phyloP scores from a whole-genome alignment of 179 eudicot genomes.

The Spergularia azorica region DNA sequence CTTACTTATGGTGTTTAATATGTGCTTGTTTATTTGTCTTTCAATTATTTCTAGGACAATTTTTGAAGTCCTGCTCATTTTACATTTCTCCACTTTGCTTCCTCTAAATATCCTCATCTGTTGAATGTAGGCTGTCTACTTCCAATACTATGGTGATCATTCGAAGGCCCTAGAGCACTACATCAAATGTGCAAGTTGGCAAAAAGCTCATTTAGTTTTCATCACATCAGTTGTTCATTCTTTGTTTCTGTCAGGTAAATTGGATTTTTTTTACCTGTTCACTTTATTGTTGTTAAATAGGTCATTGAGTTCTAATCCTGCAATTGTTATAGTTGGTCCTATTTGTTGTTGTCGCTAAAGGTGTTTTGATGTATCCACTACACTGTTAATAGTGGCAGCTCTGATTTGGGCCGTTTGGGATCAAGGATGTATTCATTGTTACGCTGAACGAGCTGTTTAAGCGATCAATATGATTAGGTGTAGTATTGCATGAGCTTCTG shows the following conservation, averaged over 20 bases:
- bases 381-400: not conserved
- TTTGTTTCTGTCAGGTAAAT: slow-evolving; percentile 77
- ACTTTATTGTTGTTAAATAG: slow-evolving; percentile 1
- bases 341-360: not conserved
- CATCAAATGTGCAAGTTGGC: slow-evolving; percentile 79
- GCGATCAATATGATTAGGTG: not conserved
- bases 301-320: not conserved
- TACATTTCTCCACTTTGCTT: slow-evolving; percentile 1
- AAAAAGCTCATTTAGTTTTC: slow-evolving; percentile 88
- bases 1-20: too few relatives aligned
- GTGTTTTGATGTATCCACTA: not conserved
- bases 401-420: slow-evolving; percentile 8
- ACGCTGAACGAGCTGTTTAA: not conserved
- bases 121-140: slow-evolving; percentile 74
- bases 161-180: slow-evolving; percentile 83
- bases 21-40: not conserved
- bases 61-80: not conserved
- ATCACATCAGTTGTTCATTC: slow-evolving; percentile 79
- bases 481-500: not conserved
- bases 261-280: slow-evolving; percentile 19
- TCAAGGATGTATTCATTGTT: not conserved
- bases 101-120: not conserved
- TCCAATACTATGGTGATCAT: slow-evolving; percentile 62
- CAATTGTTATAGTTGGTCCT: not conserved
- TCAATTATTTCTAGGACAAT: not conserved